Evolutionary conservation across 192 early-diverging fungal genomes (phyloP), one percentile per base, ranked within the genome.

Genomic region (Coemansia umbellata): DNA sequence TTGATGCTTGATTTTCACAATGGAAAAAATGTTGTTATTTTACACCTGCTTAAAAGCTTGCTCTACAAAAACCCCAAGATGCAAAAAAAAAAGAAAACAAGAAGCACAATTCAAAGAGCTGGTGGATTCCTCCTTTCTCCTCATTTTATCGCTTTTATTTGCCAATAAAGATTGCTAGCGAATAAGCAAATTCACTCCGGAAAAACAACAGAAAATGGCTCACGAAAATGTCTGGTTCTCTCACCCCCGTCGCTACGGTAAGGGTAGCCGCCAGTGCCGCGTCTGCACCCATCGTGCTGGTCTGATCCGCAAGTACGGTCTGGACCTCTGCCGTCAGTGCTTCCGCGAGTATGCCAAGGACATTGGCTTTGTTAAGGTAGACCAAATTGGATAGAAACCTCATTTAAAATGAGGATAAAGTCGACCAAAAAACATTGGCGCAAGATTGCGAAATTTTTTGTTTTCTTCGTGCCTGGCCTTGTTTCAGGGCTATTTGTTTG

Each of bases 301-400:
- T 89, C 90, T 99, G 76, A 97, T 99, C 81, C 93, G 97, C 87
- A 99, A 99, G 87, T 99, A 99, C 84, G 85, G 85, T 55, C 82
- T 99, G 52, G 89, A 97, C 87, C 82, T 99, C 66, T 99, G 97
- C 88, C 91, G 97, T 87, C 97, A 99, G 81, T 97, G 94, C 88
- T 99, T 99, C 93, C 93, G 97, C 81, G 93, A 99, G 81, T 89
- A 99, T 80, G 79, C 92, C 78, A 84, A 80, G 60, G 94, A 94
- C 78, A 99, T 99, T 82, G 97, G 97, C 63, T 99, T 99, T 87
- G 79, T 86, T 78, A 99, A 99, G 91, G 90, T 97, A 83, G 31
- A 41, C 27, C 47, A 35, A 40, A 57, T 41, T 14, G 23, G 31
- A 40, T 26, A 53, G 28, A 19, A 28, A 2, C 35, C 26, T n/a